A percentile compares a stretch with the other conserved stretches of the same genome.
These are phyloP conservation scores for Gamsiella multidivaricata DNA, from an alignment of 192 early-diverging fungal genomes.

Conservation along the genomic window DNA sequence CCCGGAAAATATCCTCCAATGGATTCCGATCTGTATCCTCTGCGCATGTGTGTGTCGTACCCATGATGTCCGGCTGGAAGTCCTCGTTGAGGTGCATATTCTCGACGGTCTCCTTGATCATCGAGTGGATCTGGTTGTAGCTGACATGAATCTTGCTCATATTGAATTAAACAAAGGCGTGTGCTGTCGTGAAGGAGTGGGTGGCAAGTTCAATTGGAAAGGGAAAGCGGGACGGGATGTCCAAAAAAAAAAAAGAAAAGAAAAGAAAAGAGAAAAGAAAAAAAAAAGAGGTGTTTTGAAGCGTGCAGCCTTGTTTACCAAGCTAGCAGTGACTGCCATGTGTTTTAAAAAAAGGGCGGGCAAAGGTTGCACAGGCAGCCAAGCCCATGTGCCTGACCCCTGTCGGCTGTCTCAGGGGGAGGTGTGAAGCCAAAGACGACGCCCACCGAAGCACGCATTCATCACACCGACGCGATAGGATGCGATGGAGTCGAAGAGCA, in stretches of 20 bases:
- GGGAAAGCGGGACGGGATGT: constrained; percentile 24
- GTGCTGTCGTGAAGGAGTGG: constrained; percentile 3
- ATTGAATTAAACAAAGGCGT: constrained; percentile 19
- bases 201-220: not conserved
- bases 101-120: constrained; percentile 67
- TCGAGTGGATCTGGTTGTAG: constrained; percentile 58
- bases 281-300: too few relatives aligned
- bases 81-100: constrained; percentile 66
- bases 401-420: too few relatives aligned
- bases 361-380: too few relatives aligned
- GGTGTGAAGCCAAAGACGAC: too few relatives aligned
- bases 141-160: constrained; percentile 71
- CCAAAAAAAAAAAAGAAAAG: constrained; percentile 24
- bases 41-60: constrained; percentile 10
- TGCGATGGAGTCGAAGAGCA: too few relatives aligned
- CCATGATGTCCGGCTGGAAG: constrained; percentile 76
- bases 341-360: too few relatives aligned
- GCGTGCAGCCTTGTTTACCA: constrained; percentile 4
- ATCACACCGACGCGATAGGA: too few relatives aligned
- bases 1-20: not conserved
- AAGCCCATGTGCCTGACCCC: too few relatives aligned
- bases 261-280: not conserved
- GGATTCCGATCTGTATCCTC: not conserved
- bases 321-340: not conserved
- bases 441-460: too few relatives aligned